Percentiles rank a stretch among this genome's conserved stretches.
Evolutionary conservation across 1,139 yeast genomes (phyloP).

Genomic region (Suhomyces wounanorum): DNA sequence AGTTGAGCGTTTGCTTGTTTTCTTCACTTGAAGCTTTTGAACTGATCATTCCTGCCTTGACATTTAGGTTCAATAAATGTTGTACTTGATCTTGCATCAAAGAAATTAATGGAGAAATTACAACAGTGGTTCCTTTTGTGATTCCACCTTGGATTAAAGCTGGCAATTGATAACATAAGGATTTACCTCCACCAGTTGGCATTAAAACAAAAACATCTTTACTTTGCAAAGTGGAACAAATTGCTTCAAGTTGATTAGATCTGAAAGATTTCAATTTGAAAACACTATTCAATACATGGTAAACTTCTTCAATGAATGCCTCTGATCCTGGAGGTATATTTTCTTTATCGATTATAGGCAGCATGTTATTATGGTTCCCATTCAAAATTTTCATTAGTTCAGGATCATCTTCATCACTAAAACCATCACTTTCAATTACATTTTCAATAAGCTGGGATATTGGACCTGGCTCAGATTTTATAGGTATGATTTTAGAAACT

Average conservation of each 20-base stretch:
- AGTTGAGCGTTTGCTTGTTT: constrained; percentile 60
- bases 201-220: constrained; percentile 90
- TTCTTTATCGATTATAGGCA: constrained; percentile 14
- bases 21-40: constrained; percentile 71
- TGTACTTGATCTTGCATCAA: constrained; percentile 97
- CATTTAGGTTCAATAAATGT: constrained; percentile 65
- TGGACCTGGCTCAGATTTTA: constrained; percentile 4
- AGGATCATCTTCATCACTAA: constrained; percentile 42
- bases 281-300: constrained; percentile 51
- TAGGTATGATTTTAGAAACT: constrained; percentile 6
- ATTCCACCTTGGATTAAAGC: constrained; percentile 76
- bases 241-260: constrained; percentile 83
- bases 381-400: constrained; percentile 30
- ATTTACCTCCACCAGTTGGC: constrained; percentile 99
- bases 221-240: constrained; percentile 77
- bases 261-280: constrained; percentile 74
- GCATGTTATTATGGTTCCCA: constrained; percentile 15
- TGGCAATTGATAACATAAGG: constrained; percentile 93
- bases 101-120: constrained; percentile 91
- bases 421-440: constrained; percentile 30
- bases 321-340: constrained; percentile 37
- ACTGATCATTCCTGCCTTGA: constrained; percentile 86
- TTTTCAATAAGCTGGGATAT: constrained; percentile 9
- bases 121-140: constrained; percentile 84
- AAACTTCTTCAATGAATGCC: constrained; percentile 56